These are phyloP conservation scores for Annona cherimola DNA, from an alignment of 164 flowering plant genomes.

Conservation along the genomic window DNA sequence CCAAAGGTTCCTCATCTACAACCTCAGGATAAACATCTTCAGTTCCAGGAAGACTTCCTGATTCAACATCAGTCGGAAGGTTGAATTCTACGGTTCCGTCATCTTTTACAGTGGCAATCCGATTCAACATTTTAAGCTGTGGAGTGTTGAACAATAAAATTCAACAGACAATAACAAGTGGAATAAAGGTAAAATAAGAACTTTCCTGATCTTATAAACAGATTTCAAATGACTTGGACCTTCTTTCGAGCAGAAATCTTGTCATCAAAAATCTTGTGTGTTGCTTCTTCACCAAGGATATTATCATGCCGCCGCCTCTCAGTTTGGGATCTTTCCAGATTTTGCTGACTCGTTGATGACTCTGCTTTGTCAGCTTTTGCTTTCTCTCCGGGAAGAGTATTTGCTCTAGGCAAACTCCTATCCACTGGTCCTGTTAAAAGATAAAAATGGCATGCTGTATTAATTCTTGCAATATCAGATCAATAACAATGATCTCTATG, in stretches of 20 bases:
- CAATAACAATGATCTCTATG: no score
- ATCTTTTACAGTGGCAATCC: conserved; percentile 93
- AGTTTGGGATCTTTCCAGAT: conserved; percentile 69
- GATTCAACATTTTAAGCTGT: conserved; percentile 85
- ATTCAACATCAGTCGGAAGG: conserved; percentile 60
- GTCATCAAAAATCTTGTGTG: conserved; percentile 65
- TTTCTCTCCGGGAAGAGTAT: conserved; percentile 42
- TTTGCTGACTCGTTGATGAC: conserved; percentile 23
- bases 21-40: conserved; percentile 31
- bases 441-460: neutral
- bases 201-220: neutral
- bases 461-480: neutral
- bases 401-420: conserved; percentile 35
- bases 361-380: conserved; percentile 27
- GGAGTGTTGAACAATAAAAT: conserved; percentile 17
- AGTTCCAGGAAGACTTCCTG: conserved; percentile 34
- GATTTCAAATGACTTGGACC: conserved; percentile 33
- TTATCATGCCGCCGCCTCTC: conserved; percentile 48
- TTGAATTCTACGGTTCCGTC: conserved; percentile 96
- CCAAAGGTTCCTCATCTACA: conserved; percentile 58
- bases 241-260: conserved; percentile 60
- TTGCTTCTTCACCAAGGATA: conserved; percentile 47
- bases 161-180: neutral
- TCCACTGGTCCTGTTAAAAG: conserved; percentile 22
- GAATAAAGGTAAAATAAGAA: neutral